Base-by-base conservation (phyloP, 192 early-diverging fungal species). In the Backusella luteola region DNA sequence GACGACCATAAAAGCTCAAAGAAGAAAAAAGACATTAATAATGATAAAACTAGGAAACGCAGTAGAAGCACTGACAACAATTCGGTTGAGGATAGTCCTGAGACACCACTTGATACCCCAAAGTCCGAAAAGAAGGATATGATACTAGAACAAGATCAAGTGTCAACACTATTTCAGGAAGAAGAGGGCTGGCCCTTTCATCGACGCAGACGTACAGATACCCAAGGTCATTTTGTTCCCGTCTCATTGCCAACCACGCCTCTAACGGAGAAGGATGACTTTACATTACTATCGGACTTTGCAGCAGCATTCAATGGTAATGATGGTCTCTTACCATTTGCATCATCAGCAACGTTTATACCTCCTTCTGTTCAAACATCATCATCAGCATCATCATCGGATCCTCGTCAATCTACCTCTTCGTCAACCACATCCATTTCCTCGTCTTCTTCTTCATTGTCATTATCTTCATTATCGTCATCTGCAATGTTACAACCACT, bases 1-100 rank as follows among this genome's bases (percentile, higher is more conserved):
- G 97, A 98, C 76, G 97, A 98, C 84, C 97, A 98, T 88, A 98
- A 98, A 83, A 95, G 93, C 14, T 89, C 92, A 26, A 86, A 87
- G 71, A 83, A 85, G 41, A 88, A 88, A 49, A 49, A 39, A 23
- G 73, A 46, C 11, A 39, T 49, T 32, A 21, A 53, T 71, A 59
- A 53, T 73, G 29, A 17, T 36, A 67, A 15, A 35, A 67, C 35
- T 0, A 67, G 29, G 6, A 67, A 67, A 9, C 26, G 66, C 17
- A 67, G 7, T 19, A 67, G 66, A 35, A 41, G 34, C 5, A 35
- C 8, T 67, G 67, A 67, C 35, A 67, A 32, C 67, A 23, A 69
- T 69, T 21, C 21, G 41, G 21, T 41, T 38, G 4, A 35, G 2
- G 12, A 67, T 7, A 35, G n/a, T 49, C 70, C 44, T 49, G 41